Evolutionary conservation across 2,329 filamentous ascomycete species (phyloP), one percentile per base, ranked within the genome.

Genomic region (Cryphonectria japonica): DNA sequence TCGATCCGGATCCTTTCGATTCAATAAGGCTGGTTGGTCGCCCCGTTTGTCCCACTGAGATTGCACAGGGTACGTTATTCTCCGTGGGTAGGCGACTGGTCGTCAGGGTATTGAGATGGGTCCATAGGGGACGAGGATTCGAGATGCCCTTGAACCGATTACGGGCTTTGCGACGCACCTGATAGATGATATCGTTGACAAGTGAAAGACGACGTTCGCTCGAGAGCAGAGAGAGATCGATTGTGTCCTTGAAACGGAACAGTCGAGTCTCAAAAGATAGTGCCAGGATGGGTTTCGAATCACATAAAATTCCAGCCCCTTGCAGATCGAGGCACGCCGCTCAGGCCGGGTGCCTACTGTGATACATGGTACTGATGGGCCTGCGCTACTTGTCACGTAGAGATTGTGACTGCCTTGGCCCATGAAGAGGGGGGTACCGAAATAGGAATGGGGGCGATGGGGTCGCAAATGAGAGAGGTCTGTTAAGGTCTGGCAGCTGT

Each of bases 1-100:
- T 41, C 14, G 61, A 43, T 46, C 61, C 39, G 41, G 41, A 43
- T 46, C 39, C 41, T 68, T 62, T 62, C 41, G 14, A 41, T 39
- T 37, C 41, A 41, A 39, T 57, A 68, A 68, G 66, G 59, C 66
- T 63, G 59, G 66, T 63, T 68, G 66, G 66, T 52, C 59, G 59
- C 57, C 39, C 52, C 46, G 66, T 63, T 59, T 50, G 66, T 61
- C 41, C 57, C 66, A 68, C 54, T 34, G n/a, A 11, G 66, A 39
- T 26, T 61, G 59, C 32, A 61, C 34, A 39, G 59, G 59, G 59
- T n/a, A 39, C 29, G 26, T 64, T 64, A 46, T 46, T 64, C 37
- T 64, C 61, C 61, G 61, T 29, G 29, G 26, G 39, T n/a, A 64
- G n/a, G 61, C 61, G 61, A 64, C 61, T 43, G 61, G 37, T 64